Conservation (phyloP, 2,329 filamentous ascomycete genomes). For the Botrytis tulipae region DNA sequence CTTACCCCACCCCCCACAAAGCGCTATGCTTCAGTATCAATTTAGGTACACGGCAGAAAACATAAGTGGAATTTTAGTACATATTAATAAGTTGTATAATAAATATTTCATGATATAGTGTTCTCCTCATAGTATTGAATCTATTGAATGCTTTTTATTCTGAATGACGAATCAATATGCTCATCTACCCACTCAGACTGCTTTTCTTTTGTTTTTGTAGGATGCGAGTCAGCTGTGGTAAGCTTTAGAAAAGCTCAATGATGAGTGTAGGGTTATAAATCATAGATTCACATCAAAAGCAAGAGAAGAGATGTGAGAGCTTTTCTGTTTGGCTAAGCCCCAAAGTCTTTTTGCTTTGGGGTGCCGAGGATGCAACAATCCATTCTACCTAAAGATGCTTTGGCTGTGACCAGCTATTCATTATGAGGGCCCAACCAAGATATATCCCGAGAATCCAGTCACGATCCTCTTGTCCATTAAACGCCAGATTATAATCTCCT, state of each 20-base stretch:
- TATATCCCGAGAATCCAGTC: conserved; percentile 18
- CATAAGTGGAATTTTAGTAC: not conserved
- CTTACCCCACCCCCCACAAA: conserved; percentile 15
- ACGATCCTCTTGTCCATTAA: conserved; percentile 19
- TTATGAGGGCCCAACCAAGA: conserved; percentile 14
- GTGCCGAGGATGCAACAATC: conserved; percentile 29
- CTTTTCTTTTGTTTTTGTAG: too few relatives aligned
- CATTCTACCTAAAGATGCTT: conserved; percentile 31
- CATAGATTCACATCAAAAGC: not conserved
- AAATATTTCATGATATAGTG: not conserved
- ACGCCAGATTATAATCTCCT: conserved; percentile 24
- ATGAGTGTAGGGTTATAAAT: not conserved
- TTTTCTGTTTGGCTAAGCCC: conserved; percentile 20
- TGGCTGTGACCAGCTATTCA: conserved; percentile 12
- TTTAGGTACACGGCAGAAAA: not conserved
- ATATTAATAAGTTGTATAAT: not conserved
- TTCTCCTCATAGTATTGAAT: not conserved
- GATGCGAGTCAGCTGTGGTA: not conserved
- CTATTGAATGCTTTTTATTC: not conserved
- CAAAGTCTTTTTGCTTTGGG: conserved; percentile 34
- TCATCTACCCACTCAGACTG: not conserved
- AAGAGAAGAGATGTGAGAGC: not conserved
- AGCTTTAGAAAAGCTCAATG: not conserved
- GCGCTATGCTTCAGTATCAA: not conserved
- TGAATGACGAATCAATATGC: not conserved